phyloP scores from a whole-genome alignment of 257 asterid genomes.

The Solanum chmielewskii region DNA sequence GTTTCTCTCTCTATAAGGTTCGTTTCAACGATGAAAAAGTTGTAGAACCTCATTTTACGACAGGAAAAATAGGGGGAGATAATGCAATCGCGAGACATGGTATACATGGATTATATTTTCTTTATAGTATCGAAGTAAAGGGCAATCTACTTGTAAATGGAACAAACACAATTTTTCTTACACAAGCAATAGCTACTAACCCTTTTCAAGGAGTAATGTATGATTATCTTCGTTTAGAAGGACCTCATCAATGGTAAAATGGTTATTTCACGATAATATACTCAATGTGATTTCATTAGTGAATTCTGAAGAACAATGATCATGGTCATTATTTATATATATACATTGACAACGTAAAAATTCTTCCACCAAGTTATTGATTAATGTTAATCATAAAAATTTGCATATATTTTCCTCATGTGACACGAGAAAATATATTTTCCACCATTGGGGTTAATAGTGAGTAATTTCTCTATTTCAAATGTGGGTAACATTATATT shows the following conservation, averaged over 20 bases:
- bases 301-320: neutral
- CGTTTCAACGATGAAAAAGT: conserved; percentile 22
- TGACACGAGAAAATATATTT: neutral
- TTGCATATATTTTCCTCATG: neutral
- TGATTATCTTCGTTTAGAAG: conserved; percentile 41
- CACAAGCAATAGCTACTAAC: conserved; percentile 11
- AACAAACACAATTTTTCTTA: conserved; percentile 27
- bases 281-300: neutral
- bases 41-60: conserved; percentile 16
- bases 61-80: conserved; percentile 39
- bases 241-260: conserved; percentile 4
- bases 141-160: conserved; percentile 23
- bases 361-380: neutral
- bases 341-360: neutral
- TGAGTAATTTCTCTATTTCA: neutral
- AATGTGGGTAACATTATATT: neutral
- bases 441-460: neutral
- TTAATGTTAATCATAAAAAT: neutral
- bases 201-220: conserved; percentile 36
- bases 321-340: neutral
- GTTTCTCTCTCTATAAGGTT: conserved; percentile 13
- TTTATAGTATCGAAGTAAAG: conserved; percentile 11
- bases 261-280: neutral
- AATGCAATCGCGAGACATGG: conserved; percentile 58
- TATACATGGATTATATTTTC: conserved; percentile 1